Conservation (phyloP, 1,284 basidiomycete species). For the Marasmius sp. region DNA sequence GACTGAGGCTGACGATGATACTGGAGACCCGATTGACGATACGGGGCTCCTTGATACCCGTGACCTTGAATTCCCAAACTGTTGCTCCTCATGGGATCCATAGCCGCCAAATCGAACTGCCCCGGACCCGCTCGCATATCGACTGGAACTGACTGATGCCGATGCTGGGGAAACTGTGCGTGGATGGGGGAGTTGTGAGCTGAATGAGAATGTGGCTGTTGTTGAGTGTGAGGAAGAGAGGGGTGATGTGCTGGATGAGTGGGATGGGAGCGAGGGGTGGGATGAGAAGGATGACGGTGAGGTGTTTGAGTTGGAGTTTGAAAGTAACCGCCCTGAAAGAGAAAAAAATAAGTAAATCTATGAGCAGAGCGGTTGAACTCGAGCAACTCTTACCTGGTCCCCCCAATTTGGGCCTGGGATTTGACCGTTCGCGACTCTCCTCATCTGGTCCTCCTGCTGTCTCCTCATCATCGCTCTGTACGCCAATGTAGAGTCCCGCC, state of each 20-base stretch:
- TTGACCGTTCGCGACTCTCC: constrained; percentile 1
- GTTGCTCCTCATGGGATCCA: not conserved
- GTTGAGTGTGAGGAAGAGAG: not conserved
- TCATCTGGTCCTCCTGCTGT: constrained; percentile 1
- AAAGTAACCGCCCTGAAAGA: not conserved
- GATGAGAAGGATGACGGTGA: not conserved
- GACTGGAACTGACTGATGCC: not conserved
- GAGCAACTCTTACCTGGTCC: not conserved
- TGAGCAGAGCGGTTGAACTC: not conserved
- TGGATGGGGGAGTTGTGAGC: not conserved
- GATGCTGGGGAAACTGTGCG: not conserved
- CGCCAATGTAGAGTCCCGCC: not conserved
- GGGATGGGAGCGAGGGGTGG: not conserved
- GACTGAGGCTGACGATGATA: not conserved
- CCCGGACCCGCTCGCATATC: not conserved
- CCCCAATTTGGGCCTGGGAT: not conserved
- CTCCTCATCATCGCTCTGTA: not conserved
- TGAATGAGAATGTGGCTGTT: not conserved
- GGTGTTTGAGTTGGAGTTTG: not conserved
- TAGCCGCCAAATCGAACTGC: not conserved
- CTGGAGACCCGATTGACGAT: not conserved
- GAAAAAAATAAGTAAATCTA: not conserved
- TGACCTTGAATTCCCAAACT: not conserved
- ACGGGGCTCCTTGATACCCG: not conserved
- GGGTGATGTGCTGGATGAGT: not conserved